Conservation (phyloP, 2,329 filamentous ascomycete genomes). For the Incumbomyces delicatus region DNA sequence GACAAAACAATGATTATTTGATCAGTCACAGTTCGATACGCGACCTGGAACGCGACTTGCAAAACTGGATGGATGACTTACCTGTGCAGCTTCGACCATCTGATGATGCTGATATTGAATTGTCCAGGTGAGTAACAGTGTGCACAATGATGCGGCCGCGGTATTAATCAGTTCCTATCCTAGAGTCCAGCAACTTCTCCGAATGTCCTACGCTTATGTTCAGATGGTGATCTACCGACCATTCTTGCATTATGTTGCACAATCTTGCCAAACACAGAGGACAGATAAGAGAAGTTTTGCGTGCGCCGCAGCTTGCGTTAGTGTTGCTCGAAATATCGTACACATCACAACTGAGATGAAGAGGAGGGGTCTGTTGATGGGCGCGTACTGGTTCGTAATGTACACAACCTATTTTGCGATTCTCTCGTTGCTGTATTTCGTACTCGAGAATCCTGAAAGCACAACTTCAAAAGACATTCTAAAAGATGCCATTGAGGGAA, state of each 20-base stretch:
- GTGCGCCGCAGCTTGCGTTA: constrained; percentile 56
- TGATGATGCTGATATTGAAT: constrained; percentile 61
- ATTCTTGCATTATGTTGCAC: constrained; percentile 55
- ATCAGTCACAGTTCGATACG: constrained; percentile 55
- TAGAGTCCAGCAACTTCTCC: constrained; percentile 50
- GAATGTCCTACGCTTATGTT: constrained; percentile 54
- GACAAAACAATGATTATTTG: constrained; percentile 35
- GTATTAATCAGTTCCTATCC: neutral
- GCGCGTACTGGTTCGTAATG: constrained; percentile 60
- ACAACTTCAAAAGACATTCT: constrained; percentile 63
- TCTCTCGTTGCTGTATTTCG: constrained; percentile 53
- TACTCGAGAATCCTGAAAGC: constrained; percentile 54
- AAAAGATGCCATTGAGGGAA: constrained; percentile 74
- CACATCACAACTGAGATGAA: constrained; percentile 59
- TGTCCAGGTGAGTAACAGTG: constrained; percentile 55
- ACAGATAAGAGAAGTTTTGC: constrained; percentile 55
- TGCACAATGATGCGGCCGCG: neutral
- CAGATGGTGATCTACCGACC: constrained; percentile 57
- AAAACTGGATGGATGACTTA: constrained; percentile 55
- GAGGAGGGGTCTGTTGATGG: constrained; percentile 48
- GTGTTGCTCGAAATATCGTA: constrained; percentile 56
- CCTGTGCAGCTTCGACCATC: constrained; percentile 71
- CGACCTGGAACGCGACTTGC: constrained; percentile 54
- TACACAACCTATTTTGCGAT: constrained; percentile 61
- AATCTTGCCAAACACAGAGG: constrained; percentile 37